Base-by-base conservation (phyloP, 2,329 filamentous ascomycete species). In the Bertia moriformis region DNA sequence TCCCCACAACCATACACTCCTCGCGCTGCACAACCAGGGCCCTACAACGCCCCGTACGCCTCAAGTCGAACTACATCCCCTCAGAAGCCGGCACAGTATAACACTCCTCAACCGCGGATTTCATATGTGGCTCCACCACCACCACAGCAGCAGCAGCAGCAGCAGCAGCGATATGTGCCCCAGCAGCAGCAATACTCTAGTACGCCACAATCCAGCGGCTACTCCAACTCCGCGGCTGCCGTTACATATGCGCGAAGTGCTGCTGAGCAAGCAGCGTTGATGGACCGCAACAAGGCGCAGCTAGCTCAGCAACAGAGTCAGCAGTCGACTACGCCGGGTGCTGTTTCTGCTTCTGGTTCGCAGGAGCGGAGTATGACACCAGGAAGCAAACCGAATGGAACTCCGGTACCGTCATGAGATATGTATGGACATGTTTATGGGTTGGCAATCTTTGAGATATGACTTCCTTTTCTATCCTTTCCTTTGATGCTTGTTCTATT, bases 211-310 rank as follows among this genome's bases (percentile, higher is more conserved):
- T 50, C 57, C 7, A 43, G 46, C 13, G 42, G 46, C 14, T 58
- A 58, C 38, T 45, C 56, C 17, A 60, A 56, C 39, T 56, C 49
- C 12, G 52, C 58, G 12, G 51, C 55, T 12, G 49, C 52, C 19
- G 49, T 54, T 22, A 51, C 53, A n/a, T 58, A 58, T 46, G 48
- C 55, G 18, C 53, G 59, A 18, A 60, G 50, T 48, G 55, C 56
- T 14, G 53, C 57, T 30, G 59, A 62, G 39, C 59, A 62, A 44
- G 56, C 56, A 17, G 50, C 52, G 2, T 39, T 59, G 35, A 56
- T 59, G 49, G 56, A 59, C 22, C 50, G 56, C 27, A 56, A 55
- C 35, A 58, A 56, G 43, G 49, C 53, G n/a, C 58, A 60, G 33
- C 40, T 59, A 37, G 51, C 54, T 4, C 46, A 48, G 20, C 51